Base-by-base conservation (phyloP, 2,329 filamentous ascomycete genomes). In the Volutella citrinella region DNA sequence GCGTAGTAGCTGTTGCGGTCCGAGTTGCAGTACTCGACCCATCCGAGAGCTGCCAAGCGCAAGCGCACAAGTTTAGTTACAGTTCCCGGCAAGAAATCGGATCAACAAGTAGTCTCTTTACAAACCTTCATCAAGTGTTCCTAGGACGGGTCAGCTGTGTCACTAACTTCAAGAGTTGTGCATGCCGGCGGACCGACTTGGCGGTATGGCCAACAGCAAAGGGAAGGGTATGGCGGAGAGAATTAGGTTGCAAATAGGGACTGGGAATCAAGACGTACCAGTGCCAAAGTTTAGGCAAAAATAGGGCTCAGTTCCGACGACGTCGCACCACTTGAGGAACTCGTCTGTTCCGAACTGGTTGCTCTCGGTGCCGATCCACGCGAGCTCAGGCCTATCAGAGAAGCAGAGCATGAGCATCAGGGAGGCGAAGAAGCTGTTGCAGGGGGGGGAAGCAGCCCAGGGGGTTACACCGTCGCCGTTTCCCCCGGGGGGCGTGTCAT, bases 21-120 rank as follows among this genome's bases (percentile, higher is more conserved):
- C 4, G 80, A 81, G 64, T 93, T 93, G 69, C 87, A 93, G 67
- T 93, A 93, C 56, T 93, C 87, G 14, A 93, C 69, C 87, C 87
- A 93, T 10, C 73, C 84, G 19, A 91, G 70, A 3, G 69, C 74
- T 60, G 14, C 19, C 21, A n/a, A n/a, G n/a, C n/a, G n/a, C n/a
- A n/a, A n/a, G n/a, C n/a, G n/a, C n/a, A n/a, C n/a, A n/a, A n/a
- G n/a, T n/a, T n/a, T n/a, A n/a, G n/a, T n/a, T n/a, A n/a, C n/a
- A n/a, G n/a, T n/a, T n/a, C n/a, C n/a, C n/a, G n/a, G n/a, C n/a
- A n/a, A n/a, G n/a, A n/a, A n/a, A n/a, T n/a, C n/a, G n/a, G n/a
- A n/a, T n/a, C 69, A 65, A n/a, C n/a, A n/a, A n/a, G n/a, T n/a
- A n/a, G n/a, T n/a, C n/a, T n/a, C n/a, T n/a, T n/a, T n/a, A 42